Evolutionary conservation across 345 rosid genomes (phyloP), one percentile per base, ranked within the genome.

Genomic region (Hibiscus trionum): DNA sequence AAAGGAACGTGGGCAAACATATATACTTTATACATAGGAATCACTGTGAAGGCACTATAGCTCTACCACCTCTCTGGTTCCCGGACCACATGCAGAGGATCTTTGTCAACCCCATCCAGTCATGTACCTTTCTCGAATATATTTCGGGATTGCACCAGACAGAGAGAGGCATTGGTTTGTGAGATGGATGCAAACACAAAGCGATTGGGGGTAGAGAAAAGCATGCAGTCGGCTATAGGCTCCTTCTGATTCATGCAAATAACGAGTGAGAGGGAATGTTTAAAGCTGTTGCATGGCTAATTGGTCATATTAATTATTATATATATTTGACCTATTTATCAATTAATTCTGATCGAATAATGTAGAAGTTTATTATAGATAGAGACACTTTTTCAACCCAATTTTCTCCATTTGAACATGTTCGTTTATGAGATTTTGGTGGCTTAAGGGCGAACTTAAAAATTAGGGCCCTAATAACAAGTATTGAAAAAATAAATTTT

Each of bases 121-220:
- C 79, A 76, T 68, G 87, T 79, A 84, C 83, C 75, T 81, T 72
- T 80, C 85, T 77, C 83, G 84, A 77, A 79, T 73, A 68, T 58
- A 75, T 79, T 84, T 84, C 77, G 87, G 85, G 87, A 84, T 84
- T 73, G 78, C 71, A 76, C 61, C 15, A 39, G 35, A 39, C 52
- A 31, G 27, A 46, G 16, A 63, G 68, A 39, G 37, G 4, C 46
- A 29, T 27, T 68, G 35, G 16, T 69, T 53, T n/a, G 39, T 31
- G 61, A 65, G 72, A 72, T 42, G 44, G 29, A 57, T 67, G 67
- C 55, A 55, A 64, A 75, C 24, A 26, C 61, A 52, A 35, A 11
- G 50, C 75, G 42, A 21, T 42, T 17, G 52, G 11, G 10, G 52
- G n/a, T n/a, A 39, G 52, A 64, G 26, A 50, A 69, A 70, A 37